These are phyloP conservation scores for Aegilops umbellulata DNA, from an alignment of 176 grass and related monocot species.

Conservation along the genomic window DNA sequence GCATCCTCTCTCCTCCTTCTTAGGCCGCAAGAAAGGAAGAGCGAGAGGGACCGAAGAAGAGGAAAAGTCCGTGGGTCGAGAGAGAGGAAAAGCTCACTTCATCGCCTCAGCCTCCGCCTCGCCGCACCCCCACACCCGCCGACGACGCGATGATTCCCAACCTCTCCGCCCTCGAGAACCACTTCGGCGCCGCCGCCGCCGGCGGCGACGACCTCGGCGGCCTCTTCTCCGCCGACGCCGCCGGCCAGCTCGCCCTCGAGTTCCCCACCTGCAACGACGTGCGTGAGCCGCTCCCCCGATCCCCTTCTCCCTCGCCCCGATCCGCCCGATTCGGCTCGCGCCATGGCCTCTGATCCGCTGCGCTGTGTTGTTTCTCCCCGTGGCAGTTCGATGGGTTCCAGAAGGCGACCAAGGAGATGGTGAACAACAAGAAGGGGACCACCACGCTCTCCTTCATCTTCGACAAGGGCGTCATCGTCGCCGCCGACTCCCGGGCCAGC, in stretches of 20 bases:
- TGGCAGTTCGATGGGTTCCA: slow-evolving; percentile 79
- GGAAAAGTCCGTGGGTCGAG: accelerated
- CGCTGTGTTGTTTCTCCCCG: background rate
- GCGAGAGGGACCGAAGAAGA: background rate
- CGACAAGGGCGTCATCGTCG: slow-evolving; percentile 92
- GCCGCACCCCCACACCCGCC: background rate
- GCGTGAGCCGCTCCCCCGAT: slow-evolving; percentile 10
- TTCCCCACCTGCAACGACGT: slow-evolving; percentile 37
- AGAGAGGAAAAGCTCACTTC: background rate
- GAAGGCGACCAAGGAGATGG: slow-evolving; percentile 46
- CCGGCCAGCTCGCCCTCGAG: slow-evolving; percentile 41
- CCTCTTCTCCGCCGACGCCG: slow-evolving; percentile 14
- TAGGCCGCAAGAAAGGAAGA: slow-evolving; percentile 39
- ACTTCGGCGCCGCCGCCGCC: slow-evolving; percentile 16
- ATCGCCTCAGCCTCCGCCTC: background rate
- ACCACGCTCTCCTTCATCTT: slow-evolving; percentile 95
- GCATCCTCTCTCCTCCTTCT: slow-evolving; percentile 19
- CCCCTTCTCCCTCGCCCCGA: background rate
- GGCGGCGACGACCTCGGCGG: background rate
- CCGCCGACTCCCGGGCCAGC: slow-evolving; percentile 91
- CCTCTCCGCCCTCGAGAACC: slow-evolving; percentile 57
- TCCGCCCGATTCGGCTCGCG: background rate
- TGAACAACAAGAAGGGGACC: slow-evolving; percentile 77
- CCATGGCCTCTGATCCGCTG: slow-evolving; percentile 3
- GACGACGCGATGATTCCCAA: slow-evolving; percentile 52